Conservation (phyloP, 805 yeast genomes). For the Kuraishia floccosa region DNA sequence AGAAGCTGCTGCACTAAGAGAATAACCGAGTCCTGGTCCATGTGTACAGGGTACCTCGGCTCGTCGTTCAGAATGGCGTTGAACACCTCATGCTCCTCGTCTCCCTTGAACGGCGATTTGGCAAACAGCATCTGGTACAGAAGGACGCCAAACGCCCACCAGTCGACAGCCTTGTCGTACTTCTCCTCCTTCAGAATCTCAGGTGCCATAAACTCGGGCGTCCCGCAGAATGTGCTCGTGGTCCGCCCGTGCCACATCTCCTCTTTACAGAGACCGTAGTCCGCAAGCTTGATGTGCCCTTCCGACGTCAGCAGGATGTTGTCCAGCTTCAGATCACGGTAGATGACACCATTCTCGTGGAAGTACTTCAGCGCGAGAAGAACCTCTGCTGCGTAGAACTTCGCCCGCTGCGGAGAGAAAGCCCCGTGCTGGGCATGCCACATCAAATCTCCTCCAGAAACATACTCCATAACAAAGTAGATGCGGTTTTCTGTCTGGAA, state of each 20-base stretch:
- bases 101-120: constrained; percentile 96
- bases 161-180: constrained; percentile 90
- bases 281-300: constrained; percentile 95
- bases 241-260: constrained; percentile 53
- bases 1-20: constrained; percentile 83
- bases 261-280: constrained; percentile 95
- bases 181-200: constrained; percentile 90
- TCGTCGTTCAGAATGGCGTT: constrained; percentile 95
- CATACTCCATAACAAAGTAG: constrained; percentile 96
- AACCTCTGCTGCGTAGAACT: constrained; percentile 96
- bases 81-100: constrained; percentile 78
- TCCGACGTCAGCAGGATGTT: constrained; percentile 80
- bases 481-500: constrained; percentile 97
- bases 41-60: constrained; percentile 91
- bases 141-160: constrained; percentile 99
- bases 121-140: constrained; percentile 94
- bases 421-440: constrained; percentile 96
- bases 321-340: constrained; percentile 93
- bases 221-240: constrained; percentile 95
- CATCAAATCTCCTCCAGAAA: constrained; percentile 98
- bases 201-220: constrained; percentile 99
- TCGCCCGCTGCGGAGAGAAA: constrained; percentile 84
- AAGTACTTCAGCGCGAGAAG: constrained; percentile 81
- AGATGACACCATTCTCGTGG: constrained; percentile 92
- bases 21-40: constrained; percentile 95